Evolutionary conservation across 2,329 filamentous ascomycete genomes (phyloP), one percentile per base, ranked within the genome.

Genomic region (Alternaria viburni): DNA sequence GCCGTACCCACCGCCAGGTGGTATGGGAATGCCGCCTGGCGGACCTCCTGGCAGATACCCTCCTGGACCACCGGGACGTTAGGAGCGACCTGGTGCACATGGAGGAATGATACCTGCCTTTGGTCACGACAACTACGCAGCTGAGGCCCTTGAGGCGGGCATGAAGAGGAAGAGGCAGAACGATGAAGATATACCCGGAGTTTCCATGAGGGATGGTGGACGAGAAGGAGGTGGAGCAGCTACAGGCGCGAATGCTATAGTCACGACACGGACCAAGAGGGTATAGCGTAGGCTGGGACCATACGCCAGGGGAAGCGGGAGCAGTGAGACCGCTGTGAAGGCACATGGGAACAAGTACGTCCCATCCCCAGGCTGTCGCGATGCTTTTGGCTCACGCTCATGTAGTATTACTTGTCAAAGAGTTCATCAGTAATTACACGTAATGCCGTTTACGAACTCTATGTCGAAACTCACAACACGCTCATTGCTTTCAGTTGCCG

Each of bases 61-160:
- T 55, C 67, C 72, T 54, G 73, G 73, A 52, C 69, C 70, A 17
- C 69, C 71, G 23, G 74, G 74, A 64, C 72, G 71, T 41, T 73
- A 73, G 71, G 63, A 51, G 60, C 64, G 51, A 54, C 54, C 67
- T 47, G 65, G 36, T 46, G 55, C 28, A 26, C 54, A 65, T 23
- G 62, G 25, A 52, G 63, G 62, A 64, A 54, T 54, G 30, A 54
- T 47, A 44, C 56, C 52, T 30, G 58, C 49, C 41, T 54, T 59
- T 21, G 32, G 43, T 25, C 41, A 57, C 41, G 51, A 41, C n/a
- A 59, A 57, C 23, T n/a, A 62, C 23, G 46, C 15, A 43, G n/a
- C 54, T 61, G 26, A 57, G 30, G 55, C 50, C 4, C 52, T 44
- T 23, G 57, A 41, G 12, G 50, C 43, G 43, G 62, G 59, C 3